Evolutionary conservation across 352 stramenopile species (phyloP), one percentile per base, ranked within the genome.

Genomic region (Globisporangium paroecandrum): DNA sequence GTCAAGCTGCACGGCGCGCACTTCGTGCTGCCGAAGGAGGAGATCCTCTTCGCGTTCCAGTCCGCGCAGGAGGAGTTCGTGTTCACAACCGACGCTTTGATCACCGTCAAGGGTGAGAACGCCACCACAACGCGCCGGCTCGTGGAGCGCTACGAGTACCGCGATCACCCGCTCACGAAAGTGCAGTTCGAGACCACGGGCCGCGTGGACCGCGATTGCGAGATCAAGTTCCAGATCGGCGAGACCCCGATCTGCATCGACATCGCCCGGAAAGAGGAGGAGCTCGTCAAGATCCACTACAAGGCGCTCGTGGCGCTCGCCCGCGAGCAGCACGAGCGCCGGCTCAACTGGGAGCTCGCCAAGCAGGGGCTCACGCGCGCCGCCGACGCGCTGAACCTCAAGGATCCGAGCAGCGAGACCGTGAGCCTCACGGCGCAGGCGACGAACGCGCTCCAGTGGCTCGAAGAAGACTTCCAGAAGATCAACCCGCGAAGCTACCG

Each of bases 51-150:
- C 54, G 77, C 76, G 3, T 71, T 91, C 49, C 60, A 78, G 41
- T 85, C 81, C 10, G 57, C 72, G 7, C 85, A 89, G 46, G 80
- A 89, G 61, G 82, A 88, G 66, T 89, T 87, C 49, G 72, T 77
- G 13, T 86, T 90, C 73, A 89, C 82, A n/a, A 90, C 83, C 72
- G 66, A 86, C 59, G 82, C 82, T 20, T 27, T 90, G 38, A 72
- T 90, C 60, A 69, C 65, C 15, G 20, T 77, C 10, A 53, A 72
- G 51, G 80, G 77, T 24, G 69, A 78, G 49, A 84, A 34, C 46
- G 76, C 79, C 15, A 84, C 70, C 0, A 89, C 80, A 0, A 87
- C 82, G 3, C 82, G 82, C 27, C 78, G 78, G 60, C 71, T 89
- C 13, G 76, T 85, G 22, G 34, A 76, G 34, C 77, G 80, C 20